Base-by-base conservation (phyloP, 2,329 filamentous ascomycete species). In the Apiospora phragmitis region DNA sequence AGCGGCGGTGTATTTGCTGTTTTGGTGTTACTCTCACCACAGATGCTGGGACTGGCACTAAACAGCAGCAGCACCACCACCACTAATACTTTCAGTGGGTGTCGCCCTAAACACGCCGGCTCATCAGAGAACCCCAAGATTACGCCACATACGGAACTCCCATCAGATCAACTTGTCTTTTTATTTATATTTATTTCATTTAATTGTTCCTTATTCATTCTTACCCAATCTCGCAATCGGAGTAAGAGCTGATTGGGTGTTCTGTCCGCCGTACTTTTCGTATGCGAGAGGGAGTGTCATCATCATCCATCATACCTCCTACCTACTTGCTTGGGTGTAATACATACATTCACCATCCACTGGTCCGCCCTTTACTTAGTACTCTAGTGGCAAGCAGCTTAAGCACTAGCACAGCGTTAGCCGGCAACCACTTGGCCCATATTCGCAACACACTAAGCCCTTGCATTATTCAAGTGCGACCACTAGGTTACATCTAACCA, bases 171-270 rank as follows among this genome's bases (percentile, higher is more conserved):
- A 18, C 9, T 71, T 73, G 70, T 72, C 73, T 76, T 75, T 70
- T 75, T 74, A 67, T 74, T 70, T 71, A 72, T 71, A 70, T 68
- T 21, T 32, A 32, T 38, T 55, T 16, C 5, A 68, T 75, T 70
- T 71, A 72, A 71, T 75, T 18, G 12, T 59, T 35, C 8, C 29
- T 59, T 35, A 29, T n/a, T 29, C 4, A 35, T 59, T 38, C 5
- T n/a, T 38, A 7, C 55, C 18, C 51, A 62, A n/a, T 62, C 38
- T n/a, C 55, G 4, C 21, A 32, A 12, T 32, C 29, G 29, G 55
- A 38, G 18, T 24, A 38, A n/a, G 18, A 38, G 32, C 55, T 62
- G 16, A 62, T 38, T 62, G 55, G 55, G 4, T 38, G 18, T 14
- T 62, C 55, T n/a, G 9, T 18, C 55, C 32, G 29, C 51, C 55